Evolutionary conservation across 306 rosid genomes (phyloP).

Genomic region (Pterocarpus macrocarpus): DNA sequence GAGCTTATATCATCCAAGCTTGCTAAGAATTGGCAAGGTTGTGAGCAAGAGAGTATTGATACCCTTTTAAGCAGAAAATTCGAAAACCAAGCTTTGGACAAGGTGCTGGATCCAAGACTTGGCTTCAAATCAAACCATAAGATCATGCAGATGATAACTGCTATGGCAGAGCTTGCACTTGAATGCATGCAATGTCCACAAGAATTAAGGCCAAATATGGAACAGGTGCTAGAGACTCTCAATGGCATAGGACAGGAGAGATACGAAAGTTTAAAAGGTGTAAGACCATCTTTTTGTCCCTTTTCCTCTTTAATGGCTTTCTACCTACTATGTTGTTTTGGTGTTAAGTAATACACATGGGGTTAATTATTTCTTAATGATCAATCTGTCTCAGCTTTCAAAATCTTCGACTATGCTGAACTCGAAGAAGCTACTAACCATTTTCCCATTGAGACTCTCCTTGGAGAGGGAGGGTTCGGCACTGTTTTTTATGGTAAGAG

Average conservation of each 20-base stretch:
- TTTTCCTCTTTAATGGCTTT: conserved; percentile 2
- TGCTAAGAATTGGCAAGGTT: neutral
- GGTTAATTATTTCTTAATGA: neutral
- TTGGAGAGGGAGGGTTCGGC: conserved; percentile 76
- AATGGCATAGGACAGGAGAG: conserved; percentile 5
- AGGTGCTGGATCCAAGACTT: conserved; percentile 31
- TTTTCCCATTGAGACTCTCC: conserved; percentile 36
- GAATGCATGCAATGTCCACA: conserved; percentile 35
- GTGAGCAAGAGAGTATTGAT: neutral
- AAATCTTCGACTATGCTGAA: conserved; percentile 35
- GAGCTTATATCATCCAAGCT: conserved; percentile 39
- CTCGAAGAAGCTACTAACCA: conserved; percentile 57
- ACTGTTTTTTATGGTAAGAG: conserved; percentile 65
- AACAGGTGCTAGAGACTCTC: conserved; percentile 39
- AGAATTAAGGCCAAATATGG: conserved; percentile 39
- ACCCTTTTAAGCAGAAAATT: neutral
- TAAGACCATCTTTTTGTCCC: neutral
- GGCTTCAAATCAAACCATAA: conserved; percentile 23
- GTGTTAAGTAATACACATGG: neutral
- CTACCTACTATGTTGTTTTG: neutral
- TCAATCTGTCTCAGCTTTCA: conserved; percentile 31
- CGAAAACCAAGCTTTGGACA: conserved; percentile 24
- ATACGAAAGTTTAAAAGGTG: conserved; percentile 14
- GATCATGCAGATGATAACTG: conserved; percentile 22
- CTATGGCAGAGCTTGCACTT: conserved; percentile 30